Evolutionary conservation across 2,329 filamentous ascomycete genomes (phyloP), one percentile per base, ranked within the genome.

Genomic region (Fulvia fulva): DNA sequence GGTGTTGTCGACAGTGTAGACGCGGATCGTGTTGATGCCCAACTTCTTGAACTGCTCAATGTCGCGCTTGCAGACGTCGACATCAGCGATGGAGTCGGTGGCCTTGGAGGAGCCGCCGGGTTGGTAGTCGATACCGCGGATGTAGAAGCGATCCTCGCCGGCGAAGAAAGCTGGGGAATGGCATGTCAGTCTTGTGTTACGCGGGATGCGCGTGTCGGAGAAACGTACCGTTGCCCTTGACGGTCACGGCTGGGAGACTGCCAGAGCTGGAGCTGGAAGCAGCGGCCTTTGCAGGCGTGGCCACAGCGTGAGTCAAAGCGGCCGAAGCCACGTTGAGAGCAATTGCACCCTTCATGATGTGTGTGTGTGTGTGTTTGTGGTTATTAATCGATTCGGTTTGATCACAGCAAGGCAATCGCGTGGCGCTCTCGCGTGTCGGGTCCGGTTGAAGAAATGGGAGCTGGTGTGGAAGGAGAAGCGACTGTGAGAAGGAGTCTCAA

Each of bases 1-100:
- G 52, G 86, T 87, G 82, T 96, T 96, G 80, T 97, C 92, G 66
- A 95, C 87, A 16, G 88, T 91, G 82, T 96, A 97, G 62, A 96
- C 89, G 75, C 92, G 91, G 71, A 97, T 81, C 25, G 91, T 91
- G 81, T 97, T 97, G 77, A 96, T 80, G 51, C 91, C 91, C 52
- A 97, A 81, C 65, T 91, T 83, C 79, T 90, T 84, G 85, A 96
- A 96, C 73, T 90, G 81, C 53, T 78, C 76, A 67, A 96, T 88
- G 71, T 96, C 91, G 64, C 91, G 88, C 74, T 84, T 82, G 83
- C 92, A 96, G 70, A 81, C 77, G 3, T 75, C 75, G 23, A 78
- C 71, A 68, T 95, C 87, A 62, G 89, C 86, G 54, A 96, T 87
- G 60, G 91, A 91, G 71, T 96, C 91, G 55, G 77, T 76, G 51